phyloP scores from a whole-genome alignment of 2,329 filamentous ascomycete species.

The Nectriaceae sp. region DNA sequence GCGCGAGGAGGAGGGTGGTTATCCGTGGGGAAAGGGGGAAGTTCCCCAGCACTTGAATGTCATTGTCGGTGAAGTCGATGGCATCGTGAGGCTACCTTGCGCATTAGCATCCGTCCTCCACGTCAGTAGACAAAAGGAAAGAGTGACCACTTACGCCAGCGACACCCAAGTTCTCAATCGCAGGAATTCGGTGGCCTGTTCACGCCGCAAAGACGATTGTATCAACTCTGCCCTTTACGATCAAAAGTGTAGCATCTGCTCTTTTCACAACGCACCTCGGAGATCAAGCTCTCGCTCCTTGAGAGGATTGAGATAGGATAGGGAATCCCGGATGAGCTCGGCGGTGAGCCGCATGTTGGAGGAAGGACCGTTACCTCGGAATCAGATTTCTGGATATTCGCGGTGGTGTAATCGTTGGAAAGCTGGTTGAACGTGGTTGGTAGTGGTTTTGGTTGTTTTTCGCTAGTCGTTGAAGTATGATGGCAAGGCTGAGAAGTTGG shows the following conservation, averaged over 20 bases:
- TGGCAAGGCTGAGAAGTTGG: constrained; percentile 33
- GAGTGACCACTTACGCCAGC: constrained; percentile 69
- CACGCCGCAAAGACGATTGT: constrained; percentile 52
- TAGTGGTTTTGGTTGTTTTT: constrained; percentile 8
- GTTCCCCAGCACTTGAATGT: constrained; percentile 85
- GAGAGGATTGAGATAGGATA: constrained; percentile 97
- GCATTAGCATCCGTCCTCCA: constrained; percentile 7
- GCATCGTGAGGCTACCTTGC: constrained; percentile 85
- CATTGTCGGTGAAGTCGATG: constrained; percentile 98
- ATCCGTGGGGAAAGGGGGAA: constrained; percentile 90
- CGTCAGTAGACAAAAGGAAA: constrained; percentile 1
- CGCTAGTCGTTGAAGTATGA: constrained; percentile 12
- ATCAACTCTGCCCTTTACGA: constrained; percentile 75
- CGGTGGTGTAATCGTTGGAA: constrained; percentile 1
- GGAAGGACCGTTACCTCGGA: constrained; percentile 27
- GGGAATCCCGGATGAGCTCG: constrained; percentile 90
- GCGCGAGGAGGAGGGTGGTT: constrained; percentile 82
- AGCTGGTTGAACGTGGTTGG: background rate
- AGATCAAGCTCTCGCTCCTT: constrained; percentile 99
- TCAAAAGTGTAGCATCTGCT: constrained; percentile 87
- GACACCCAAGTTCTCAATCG: constrained; percentile 96
- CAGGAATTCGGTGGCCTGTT: constrained; percentile 96
- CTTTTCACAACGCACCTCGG: constrained; percentile 95
- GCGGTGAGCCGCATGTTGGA: constrained; percentile 86
- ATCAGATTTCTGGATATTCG: background rate